These are phyloP conservation scores for Fraxinus excelsior DNA, from an alignment of 257 asterid species.

Conservation along the genomic window DNA sequence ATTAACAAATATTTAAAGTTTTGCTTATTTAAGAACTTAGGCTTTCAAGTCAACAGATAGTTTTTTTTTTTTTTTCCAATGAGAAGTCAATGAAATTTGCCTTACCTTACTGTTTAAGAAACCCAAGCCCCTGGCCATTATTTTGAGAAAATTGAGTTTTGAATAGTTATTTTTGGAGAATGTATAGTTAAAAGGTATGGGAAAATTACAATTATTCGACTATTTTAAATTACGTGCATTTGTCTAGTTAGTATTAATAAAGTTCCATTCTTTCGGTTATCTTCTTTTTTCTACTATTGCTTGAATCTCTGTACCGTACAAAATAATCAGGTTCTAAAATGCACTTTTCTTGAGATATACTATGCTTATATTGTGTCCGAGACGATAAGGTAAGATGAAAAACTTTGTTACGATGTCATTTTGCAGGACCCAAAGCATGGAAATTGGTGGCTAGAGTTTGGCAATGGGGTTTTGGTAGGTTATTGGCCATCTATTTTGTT, in stretches of 20 bases:
- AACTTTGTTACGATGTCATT: background rate
- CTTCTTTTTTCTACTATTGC: background rate
- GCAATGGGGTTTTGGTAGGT: slow-evolving; percentile 53
- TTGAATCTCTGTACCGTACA: background rate
- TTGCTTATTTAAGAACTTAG: background rate
- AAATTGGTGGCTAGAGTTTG: slow-evolving; percentile 70
- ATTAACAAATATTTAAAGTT: background rate
- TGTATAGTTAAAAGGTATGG: too few species aligned
- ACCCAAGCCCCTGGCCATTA: too few species aligned
- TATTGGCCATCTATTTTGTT: slow-evolving; percentile 63
- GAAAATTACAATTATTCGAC: background rate
- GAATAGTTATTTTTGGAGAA: too few species aligned
- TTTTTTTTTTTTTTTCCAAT: background rate
- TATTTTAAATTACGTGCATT: background rate
- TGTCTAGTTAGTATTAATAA: background rate
- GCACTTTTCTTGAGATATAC: background rate
- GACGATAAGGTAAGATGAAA: background rate
- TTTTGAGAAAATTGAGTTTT: too few species aligned
- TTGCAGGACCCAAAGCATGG: slow-evolving; percentile 65
- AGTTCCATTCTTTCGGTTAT: background rate
- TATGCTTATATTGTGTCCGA: background rate
- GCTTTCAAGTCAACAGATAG: background rate
- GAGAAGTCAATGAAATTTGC: background rate
- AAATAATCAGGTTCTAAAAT: background rate
- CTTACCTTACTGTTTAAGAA: background rate